Evolutionary conservation across 129 eudicot genomes (phyloP).

Genomic region (Tanacetum coccineum): DNA sequence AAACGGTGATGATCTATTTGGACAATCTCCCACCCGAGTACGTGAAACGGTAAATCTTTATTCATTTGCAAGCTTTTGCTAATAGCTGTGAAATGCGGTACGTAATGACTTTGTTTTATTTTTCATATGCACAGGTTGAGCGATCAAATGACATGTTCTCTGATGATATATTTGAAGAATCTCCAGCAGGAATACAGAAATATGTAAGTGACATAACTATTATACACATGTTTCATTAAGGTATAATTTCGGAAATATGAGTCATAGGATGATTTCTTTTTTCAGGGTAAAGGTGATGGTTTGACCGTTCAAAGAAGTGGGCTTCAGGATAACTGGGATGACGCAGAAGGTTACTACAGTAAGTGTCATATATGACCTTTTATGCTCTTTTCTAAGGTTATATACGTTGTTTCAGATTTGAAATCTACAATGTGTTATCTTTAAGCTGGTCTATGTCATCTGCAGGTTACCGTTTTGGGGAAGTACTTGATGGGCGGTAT

Average conservation of each 20-base stretch:
- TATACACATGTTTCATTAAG: not conserved
- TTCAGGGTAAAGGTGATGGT: constrained; percentile 84
- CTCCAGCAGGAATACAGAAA: constrained; percentile 86
- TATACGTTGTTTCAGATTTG: not conserved
- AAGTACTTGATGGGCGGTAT: constrained; percentile 89
- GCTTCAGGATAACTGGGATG: constrained; percentile 94
- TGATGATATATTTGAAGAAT: constrained; percentile 97
- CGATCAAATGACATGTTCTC: constrained; percentile 75
- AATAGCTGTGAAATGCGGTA: not conserved
- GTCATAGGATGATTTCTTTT: not conserved
- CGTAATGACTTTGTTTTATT: not conserved
- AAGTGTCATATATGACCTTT: constrained; percentile 33
- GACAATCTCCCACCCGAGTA: constrained; percentile 80
- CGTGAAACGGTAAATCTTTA: constrained; percentile 49
- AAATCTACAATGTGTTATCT: constrained; percentile 1
- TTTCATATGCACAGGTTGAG: constrained; percentile 57
- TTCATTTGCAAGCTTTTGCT: not conserved
- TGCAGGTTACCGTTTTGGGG: constrained; percentile 91
- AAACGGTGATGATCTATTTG: constrained; percentile 85
- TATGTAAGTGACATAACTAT: constrained; percentile 40
- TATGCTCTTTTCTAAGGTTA: not conserved
- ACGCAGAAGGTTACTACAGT: constrained; percentile 95
- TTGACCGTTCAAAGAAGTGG: constrained; percentile 70
- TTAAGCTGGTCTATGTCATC: not conserved
- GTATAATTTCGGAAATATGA: not conserved